Percentiles rank a stretch among this genome's conserved stretches.
Conservation (phyloP, 805 yeast species). For the Danielozyma ontarioensis region DNA sequence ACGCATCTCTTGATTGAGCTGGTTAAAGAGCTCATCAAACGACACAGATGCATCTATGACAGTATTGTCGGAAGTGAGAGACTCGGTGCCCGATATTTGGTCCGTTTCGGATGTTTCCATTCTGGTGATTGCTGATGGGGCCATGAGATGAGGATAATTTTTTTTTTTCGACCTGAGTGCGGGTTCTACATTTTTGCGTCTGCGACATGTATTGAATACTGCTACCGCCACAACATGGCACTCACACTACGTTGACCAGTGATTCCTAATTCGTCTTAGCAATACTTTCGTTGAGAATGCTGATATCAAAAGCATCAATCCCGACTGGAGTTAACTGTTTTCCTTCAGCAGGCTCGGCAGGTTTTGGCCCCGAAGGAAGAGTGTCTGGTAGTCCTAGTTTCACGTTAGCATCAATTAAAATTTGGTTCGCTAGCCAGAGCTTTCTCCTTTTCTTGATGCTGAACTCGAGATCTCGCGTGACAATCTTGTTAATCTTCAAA, state of each 20-base stretch:
- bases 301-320: not conserved
- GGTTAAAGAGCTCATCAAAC: constrained; percentile 27
- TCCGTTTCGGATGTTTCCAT: constrained; percentile 23
- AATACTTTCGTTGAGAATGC: not conserved
- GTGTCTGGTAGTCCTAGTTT: constrained; percentile 32
- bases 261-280: too few species aligned
- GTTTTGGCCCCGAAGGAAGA: too few species aligned
- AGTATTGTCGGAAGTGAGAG: constrained; percentile 13
- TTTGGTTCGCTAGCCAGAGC: constrained; percentile 38
- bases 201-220: too few species aligned
- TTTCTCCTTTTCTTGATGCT: constrained; percentile 27
- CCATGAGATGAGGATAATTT: not conserved
- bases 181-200: not conserved
- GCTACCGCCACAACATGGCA: too few species aligned
- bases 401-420: constrained; percentile 39
- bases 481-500: constrained; percentile 31
- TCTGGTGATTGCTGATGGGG: constrained; percentile 2
- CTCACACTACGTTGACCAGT: too few species aligned
- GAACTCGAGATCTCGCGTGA: constrained; percentile 21
- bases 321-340: too few species aligned
- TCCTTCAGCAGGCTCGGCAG: too few species aligned
- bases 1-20: constrained; percentile 20
- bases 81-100: constrained; percentile 18
- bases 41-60: constrained; percentile 10
- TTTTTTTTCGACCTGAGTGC: too few species aligned